Evolutionary conservation across 176 grass and related monocot genomes (phyloP), one percentile per base, ranked within the genome.

Genomic region (Alopecurus myosuroides): DNA sequence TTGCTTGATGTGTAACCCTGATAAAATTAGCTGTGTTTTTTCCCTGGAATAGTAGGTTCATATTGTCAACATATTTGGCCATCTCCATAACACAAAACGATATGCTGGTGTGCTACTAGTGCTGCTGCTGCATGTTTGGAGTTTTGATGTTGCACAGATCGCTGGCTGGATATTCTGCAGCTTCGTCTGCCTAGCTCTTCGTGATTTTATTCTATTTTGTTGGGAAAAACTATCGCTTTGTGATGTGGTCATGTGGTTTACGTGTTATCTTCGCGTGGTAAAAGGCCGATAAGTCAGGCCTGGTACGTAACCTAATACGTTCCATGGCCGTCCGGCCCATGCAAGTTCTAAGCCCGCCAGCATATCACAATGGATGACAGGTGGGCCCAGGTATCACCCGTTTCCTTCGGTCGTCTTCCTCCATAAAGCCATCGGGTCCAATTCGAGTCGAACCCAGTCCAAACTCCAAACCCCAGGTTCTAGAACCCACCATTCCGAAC

Each of bases 1-100:
- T 76, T 84, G 88, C 44, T 78, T 84, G 58, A 41, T 84, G 68
- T 76, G 68, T 76, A 74, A 85, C 63, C 48, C n/a, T n/a, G 76
- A 62, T 68, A 20, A 56, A 82, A 83, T 76, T 86, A 83, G 88
- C 72, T 18, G 83, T 41, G 50, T 86, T 73, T 57, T 49, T 86
- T 49, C 7, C 41, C 34, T 4, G 40, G 50, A 74, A 79, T 86
- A 83, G 79, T 57, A 63, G 48, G 55, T 25, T 50, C 51, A 51
- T 57, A 42, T 86, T 72, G 51, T 70, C 52, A 1, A 62, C 71
- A 68, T 34, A 45, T 76, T 85, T 31, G 74, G 7, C 62, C 30
- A 17, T 69, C 30, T 49, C 72, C 88, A 82, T 81, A 89, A 76
- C 88, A 70, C 35, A 29, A 40, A 19, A 74, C 70, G 30, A 74